Evolutionary conservation across 768 basidiomycete genomes (phyloP), one percentile per base, ranked within the genome.

Genomic region (Rossbeevera mucosa): DNA sequence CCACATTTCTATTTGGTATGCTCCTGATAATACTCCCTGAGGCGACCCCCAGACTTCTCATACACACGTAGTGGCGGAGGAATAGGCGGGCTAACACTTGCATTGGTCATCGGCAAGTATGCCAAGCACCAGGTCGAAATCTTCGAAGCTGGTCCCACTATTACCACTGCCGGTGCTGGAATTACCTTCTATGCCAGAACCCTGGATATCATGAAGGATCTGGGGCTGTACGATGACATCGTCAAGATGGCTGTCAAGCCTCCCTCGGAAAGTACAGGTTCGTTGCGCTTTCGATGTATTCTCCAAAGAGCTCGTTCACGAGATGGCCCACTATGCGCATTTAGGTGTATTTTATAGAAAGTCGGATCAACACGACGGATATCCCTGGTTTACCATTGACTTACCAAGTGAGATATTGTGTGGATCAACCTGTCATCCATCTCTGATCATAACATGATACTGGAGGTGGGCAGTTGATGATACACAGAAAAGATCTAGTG

Each of bases 401-500:
- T 57, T 64, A 31, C 60, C 61, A 56, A 60, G 70, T 70, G 36
- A 50, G 49, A 48, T 25, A 7, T 13, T n/a, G 18, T 42, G 3
- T 41, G 33, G 4, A 16, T 16, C 22, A 25, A 25, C 12, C 9
- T 38, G 36, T 38, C 36, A 24, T 14, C 5, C 18, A n/a, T 20
- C 14, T 47, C 24, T 29, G 11, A 42, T 7, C 21, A 13, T n/a
- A n/a, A n/a, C n/a, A n/a, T n/a, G n/a, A n/a, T 42, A 22, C 28
- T 20, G 14, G 18, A 75, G 73, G 63, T 29, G 70, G 67, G 7
- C 21, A 58, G 0, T 44, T 67, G 14, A 44, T 54, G 8, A 63
- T 74, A 41, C 76, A 76, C 44, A 64, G 76, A 52, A 70, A 69
- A 11, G 71, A 75, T 30, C 46, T 76, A 1, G 68, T 74, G 14